Evolutionary conservation across 1,139 yeast genomes (phyloP).

Genomic region (Kazachstania sp.): DNA sequence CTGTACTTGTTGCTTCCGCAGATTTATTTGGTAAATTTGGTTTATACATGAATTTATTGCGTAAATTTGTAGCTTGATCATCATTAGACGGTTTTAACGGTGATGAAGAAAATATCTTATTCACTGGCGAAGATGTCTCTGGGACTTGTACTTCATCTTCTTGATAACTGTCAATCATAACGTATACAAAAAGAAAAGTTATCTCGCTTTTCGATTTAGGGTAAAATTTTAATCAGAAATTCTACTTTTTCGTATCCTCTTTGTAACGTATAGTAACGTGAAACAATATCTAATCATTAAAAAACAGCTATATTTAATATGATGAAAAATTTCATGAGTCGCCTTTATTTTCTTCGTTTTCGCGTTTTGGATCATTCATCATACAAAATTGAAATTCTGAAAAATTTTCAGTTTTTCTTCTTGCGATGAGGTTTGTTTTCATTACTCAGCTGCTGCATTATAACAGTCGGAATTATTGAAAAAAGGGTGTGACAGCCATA

Average conservation of each 20-base stretch:
- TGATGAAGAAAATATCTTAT: slow-evolving; percentile 21
- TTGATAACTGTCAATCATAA: not conserved
- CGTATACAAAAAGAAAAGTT: not conserved
- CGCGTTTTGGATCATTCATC: not conserved
- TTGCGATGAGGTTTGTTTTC: not conserved
- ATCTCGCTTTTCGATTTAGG: no score
- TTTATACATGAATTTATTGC: slow-evolving; percentile 24
- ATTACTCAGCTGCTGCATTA: not conserved
- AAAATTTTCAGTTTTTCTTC: not conserved
- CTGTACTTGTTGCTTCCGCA: not conserved
- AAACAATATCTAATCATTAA: no score
- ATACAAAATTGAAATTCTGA: not conserved
- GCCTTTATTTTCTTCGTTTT: not conserved
- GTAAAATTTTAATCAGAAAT: no score
- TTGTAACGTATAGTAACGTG: no score
- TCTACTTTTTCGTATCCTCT: no score
- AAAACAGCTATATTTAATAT: no score
- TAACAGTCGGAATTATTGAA: not conserved
- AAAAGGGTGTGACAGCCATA: not conserved
- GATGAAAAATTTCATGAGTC: not conserved
- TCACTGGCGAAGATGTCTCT: slow-evolving; percentile 37
- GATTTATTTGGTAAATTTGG: slow-evolving; percentile 9
- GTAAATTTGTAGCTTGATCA: slow-evolving; percentile 8
- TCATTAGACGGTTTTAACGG: slow-evolving; percentile 17
- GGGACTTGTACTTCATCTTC: slow-evolving; percentile 37